These are phyloP conservation scores for Esteya vermicola DNA, from an alignment of 2,329 filamentous ascomycete species.

Conservation along the genomic window DNA sequence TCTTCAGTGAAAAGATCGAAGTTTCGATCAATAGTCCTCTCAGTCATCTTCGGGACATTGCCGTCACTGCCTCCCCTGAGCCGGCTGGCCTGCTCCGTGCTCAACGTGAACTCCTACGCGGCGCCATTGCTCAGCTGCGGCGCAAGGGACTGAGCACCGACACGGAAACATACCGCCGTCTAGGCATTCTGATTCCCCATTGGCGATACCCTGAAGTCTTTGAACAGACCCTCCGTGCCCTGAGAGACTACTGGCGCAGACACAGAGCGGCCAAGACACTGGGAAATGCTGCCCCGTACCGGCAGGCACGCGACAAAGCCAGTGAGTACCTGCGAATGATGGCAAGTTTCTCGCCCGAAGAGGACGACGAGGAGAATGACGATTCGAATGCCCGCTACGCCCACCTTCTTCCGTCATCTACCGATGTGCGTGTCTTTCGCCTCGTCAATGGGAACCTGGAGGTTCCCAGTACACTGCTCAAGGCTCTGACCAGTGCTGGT, in stretches of 20 bases:
- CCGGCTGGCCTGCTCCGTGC: neutral
- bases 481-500: conserved; percentile 6
- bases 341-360: neutral
- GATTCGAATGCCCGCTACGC: neutral
- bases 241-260: conserved; percentile 6
- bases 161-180: conserved; percentile 7
- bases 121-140: neutral
- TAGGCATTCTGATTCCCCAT: conserved; percentile 6
- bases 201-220: conserved; percentile 4
- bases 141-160: conserved; percentile 7
- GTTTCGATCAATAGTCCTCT: neutral
- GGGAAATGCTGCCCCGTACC: conserved; percentile 3
- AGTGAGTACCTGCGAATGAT: conserved; percentile 4
- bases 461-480: conserved; percentile 6
- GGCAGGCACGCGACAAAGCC: neutral
- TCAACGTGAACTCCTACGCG: conserved; percentile 4
- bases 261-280: conserved; percentile 2
- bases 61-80: conserved; percentile 1
- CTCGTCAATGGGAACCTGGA: conserved; percentile 10
- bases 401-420: conserved; percentile 1
- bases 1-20: conserved; percentile 1
- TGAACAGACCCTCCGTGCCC: neutral
- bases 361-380: neutral
- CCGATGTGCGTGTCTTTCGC: conserved; percentile 6
- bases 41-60: conserved; percentile 3